phyloP scores from a whole-genome alignment of 148 eudicot genomes.

The Oxyria digyna region DNA sequence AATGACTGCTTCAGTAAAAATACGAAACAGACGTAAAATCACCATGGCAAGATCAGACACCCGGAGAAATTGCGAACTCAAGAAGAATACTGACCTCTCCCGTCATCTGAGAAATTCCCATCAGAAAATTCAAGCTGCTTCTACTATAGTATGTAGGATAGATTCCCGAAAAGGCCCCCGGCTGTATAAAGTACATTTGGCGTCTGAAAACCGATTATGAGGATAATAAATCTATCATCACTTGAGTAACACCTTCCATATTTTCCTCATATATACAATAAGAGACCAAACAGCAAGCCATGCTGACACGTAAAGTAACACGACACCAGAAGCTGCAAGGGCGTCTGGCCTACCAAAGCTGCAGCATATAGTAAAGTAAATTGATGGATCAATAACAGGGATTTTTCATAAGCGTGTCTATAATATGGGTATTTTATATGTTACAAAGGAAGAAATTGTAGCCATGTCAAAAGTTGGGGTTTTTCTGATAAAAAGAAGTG shows the following conservation, averaged over 20 bases:
- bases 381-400: neutral
- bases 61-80: neutral
- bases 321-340: slow-evolving; percentile 60
- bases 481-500: too few species aligned
- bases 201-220: neutral
- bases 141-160: neutral
- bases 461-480: too few species aligned
- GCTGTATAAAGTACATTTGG: neutral
- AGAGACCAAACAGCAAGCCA: slow-evolving; percentile 93
- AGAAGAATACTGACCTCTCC: neutral
- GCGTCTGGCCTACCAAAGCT: slow-evolving; percentile 46
- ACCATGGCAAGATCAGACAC: neutral
- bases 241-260: slow-evolving; percentile 68
- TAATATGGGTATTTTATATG: too few species aligned
- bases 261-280: slow-evolving; percentile 81
- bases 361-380: slow-evolving; percentile 12
- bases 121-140: neutral
- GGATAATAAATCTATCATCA: slow-evolving; percentile 8
- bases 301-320: slow-evolving; percentile 74
- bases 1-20: slow-evolving; percentile 1
- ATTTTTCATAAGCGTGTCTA: too few species aligned
- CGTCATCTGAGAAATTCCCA: neutral
- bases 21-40: neutral
- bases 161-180: neutral
- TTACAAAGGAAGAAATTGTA: too few species aligned